These are phyloP conservation scores for Panicum virgatum DNA, from an alignment of 202 grass and related monocot genomes.

Conservation along the genomic window DNA sequence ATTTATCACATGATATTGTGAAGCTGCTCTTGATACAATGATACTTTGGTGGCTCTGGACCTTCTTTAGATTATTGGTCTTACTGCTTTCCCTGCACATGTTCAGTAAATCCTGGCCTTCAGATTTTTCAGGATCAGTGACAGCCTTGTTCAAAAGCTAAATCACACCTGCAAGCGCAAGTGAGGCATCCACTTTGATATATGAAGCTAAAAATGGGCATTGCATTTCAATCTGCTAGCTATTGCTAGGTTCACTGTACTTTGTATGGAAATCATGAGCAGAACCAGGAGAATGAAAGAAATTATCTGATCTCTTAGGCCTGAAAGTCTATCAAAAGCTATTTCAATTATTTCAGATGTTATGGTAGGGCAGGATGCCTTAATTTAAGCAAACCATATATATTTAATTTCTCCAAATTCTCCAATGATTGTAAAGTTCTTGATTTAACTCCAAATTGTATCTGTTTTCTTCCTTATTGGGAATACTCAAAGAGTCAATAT, in stretches of 20 bases:
- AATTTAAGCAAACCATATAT: background rate
- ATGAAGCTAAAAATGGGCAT: background rate
- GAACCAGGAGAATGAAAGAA: background rate
- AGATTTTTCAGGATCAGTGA: background rate
- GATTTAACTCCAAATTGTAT: background rate
- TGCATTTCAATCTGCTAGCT: background rate
- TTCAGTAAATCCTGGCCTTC: background rate
- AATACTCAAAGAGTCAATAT: background rate
- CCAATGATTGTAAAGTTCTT: background rate
- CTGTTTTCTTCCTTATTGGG: background rate
- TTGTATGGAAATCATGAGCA: conserved; percentile 3
- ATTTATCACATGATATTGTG: background rate
- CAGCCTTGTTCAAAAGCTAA: background rate
- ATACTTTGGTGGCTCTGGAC: background rate
- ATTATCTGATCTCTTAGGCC: conserved; percentile 1
- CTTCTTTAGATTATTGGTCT: background rate
- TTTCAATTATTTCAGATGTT: background rate
- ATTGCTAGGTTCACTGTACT: background rate
- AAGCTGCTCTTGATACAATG: background rate
- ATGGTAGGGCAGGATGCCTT: background rate
- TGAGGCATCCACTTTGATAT: background rate
- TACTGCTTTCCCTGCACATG: background rate
- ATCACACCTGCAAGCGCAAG: background rate
- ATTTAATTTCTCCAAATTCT: background rate
- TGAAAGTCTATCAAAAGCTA: background rate